Percentiles rank a stretch among this genome's conserved stretches.
These are phyloP conservation scores for Cucumis melo DNA, from an alignment of 306 rosid species.

Conservation along the genomic window DNA sequence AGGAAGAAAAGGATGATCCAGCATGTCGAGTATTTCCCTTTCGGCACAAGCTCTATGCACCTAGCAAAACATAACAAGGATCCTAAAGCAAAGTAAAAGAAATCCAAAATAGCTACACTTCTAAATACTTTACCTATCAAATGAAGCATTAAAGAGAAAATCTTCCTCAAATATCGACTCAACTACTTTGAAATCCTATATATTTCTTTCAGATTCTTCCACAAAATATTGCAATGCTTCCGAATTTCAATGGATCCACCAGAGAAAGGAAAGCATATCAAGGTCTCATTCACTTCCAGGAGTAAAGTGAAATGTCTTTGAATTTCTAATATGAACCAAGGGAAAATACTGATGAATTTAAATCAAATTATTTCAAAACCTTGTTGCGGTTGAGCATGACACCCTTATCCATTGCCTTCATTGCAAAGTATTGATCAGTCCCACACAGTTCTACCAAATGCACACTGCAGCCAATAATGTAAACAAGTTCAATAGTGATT, in stretches of 20 bases:
- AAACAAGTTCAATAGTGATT: neutral
- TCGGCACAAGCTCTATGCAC: conserved; percentile 98
- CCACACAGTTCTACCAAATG: conserved; percentile 85
- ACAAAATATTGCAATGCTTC: too few relatives aligned
- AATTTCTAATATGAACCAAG: neutral
- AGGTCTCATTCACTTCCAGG: too few relatives aligned
- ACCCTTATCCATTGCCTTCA: conserved; percentile 95
- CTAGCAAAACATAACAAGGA: conserved; percentile 23
- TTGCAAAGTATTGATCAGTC: conserved; percentile 62
- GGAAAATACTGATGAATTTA: neutral
- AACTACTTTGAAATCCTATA: too few relatives aligned
- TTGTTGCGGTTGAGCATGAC: conserved; percentile 92
- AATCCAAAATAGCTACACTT: neutral
- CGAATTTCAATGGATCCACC: too few relatives aligned
- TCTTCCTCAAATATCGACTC: neutral
- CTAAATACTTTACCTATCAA: neutral
- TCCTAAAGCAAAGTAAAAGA: neutral
- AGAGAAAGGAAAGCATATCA: too few relatives aligned
- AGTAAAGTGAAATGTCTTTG: neutral
- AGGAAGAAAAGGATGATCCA: conserved; percentile 98
- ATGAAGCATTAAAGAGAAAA: neutral
- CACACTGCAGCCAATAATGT: conserved; percentile 33
- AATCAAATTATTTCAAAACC: conserved; percentile 22
- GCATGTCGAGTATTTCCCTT: conserved; percentile 88
- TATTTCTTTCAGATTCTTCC: too few relatives aligned